Percentiles rank a stretch among this genome's conserved stretches.
phyloP scores from a whole-genome alignment of 2,329 filamentous ascomycete species.

The Onygenales sp. region DNA sequence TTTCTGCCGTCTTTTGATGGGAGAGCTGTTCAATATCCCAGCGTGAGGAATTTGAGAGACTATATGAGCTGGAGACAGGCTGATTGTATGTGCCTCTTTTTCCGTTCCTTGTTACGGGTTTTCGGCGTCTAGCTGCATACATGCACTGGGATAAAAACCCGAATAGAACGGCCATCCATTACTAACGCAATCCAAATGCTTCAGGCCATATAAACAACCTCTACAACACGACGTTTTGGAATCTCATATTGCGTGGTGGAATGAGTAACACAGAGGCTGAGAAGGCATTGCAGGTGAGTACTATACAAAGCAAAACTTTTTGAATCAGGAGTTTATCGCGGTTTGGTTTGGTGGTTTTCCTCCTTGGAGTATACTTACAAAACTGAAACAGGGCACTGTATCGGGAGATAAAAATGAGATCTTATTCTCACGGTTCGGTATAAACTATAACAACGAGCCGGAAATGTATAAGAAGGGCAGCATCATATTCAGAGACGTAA shows the following conservation, averaged over 20 bases:
- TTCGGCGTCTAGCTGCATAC: no score
- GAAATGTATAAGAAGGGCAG: conserved; percentile 92
- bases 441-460: conserved; percentile 96
- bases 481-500: conserved; percentile 72
- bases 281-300: conserved; percentile 59
- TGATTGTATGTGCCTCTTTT: conserved; percentile 60
- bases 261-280: conserved; percentile 73
- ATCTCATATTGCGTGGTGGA: conserved; percentile 67
- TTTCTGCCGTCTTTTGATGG: conserved; percentile 82
- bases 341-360: no score
- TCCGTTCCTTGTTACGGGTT: background rate
- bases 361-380: conserved; percentile 13
- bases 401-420: conserved; percentile 93
- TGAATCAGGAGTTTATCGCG: background rate
- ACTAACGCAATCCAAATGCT: background rate
- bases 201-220: conserved; percentile 94
- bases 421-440: conserved; percentile 73
- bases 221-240: conserved; percentile 97
- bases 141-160: no score
- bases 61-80: conserved; percentile 97
- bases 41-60: conserved; percentile 70
- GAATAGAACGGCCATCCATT: no score
- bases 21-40: conserved; percentile 81
- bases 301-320: background rate
- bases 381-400: conserved; percentile 57